A percentile compares a stretch with the other conserved stretches of the same genome.
These are phyloP conservation scores for Angomonas ambiguus DNA, from an alignment of 208 protist genomes.

Conservation along the genomic window DNA sequence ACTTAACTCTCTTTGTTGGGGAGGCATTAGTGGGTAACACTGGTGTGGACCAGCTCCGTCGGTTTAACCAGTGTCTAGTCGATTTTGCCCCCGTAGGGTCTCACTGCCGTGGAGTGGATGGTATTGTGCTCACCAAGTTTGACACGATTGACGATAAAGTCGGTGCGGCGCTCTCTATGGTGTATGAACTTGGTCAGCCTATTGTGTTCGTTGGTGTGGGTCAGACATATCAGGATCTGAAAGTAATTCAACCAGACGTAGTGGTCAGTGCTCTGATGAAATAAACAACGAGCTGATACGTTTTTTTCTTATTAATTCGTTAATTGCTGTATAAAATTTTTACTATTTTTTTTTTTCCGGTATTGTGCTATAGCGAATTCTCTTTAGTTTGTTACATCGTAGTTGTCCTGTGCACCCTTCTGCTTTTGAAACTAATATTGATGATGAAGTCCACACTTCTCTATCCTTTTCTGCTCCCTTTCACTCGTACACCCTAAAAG, in stretches of 20 bases:
- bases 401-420: too few relatives aligned
- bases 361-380: neutral
- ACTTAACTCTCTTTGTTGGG: conserved; percentile 99
- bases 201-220: conserved; percentile 99
- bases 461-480: neutral
- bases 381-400: too few relatives aligned
- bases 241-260: conserved; percentile 92
- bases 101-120: conserved; percentile 95
- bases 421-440: too few relatives aligned
- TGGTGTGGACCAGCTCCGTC: conserved; percentile 97
- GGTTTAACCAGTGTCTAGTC: conserved; percentile 96
- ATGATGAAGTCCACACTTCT: too few relatives aligned
- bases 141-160: conserved; percentile 99
- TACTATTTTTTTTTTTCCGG: conserved; percentile 13
- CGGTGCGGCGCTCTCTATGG: conserved; percentile 99
- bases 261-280: conserved; percentile 94
- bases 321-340: neutral
- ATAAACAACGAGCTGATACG: conserved; percentile 23
- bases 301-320: neutral
- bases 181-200: conserved; percentile 98
- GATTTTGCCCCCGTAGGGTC: conserved; percentile 83
- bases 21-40: conserved; percentile 99
- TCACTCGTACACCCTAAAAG: neutral
- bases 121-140: conserved; percentile 99
- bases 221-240: conserved; percentile 97